Percentiles rank a stretch among this genome's conserved stretches.
Conservation (phyloP, 345 rosid genomes). For the Isatis tinctoria region DNA sequence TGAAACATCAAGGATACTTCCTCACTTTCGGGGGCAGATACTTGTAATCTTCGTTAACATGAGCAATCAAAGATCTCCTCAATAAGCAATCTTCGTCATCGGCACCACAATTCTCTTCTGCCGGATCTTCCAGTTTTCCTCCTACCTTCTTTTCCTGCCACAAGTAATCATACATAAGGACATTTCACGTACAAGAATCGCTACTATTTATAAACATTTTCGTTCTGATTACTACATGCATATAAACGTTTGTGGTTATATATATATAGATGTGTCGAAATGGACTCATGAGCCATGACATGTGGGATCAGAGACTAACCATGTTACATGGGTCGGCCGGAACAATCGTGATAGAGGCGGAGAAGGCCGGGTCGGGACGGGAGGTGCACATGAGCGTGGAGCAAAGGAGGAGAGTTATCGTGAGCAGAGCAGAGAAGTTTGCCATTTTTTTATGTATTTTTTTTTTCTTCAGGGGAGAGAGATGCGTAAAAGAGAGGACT, state of each 20-base stretch:
- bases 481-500: neutral
- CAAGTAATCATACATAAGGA: neutral
- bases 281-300: neutral
- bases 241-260: neutral
- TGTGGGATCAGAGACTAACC: slow-evolving; percentile 19
- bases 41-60: slow-evolving; percentile 57
- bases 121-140: slow-evolving; percentile 10
- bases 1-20: slow-evolving; percentile 16
- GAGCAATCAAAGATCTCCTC: slow-evolving; percentile 61
- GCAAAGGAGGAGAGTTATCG: slow-evolving; percentile 28
- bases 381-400: slow-evolving; percentile 25
- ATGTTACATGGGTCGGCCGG: slow-evolving; percentile 8
- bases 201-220: no score
- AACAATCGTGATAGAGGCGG: neutral
- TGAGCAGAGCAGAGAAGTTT: slow-evolving; percentile 18
- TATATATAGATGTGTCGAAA: neutral
- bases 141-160: slow-evolving; percentile 22
- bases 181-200: neutral
- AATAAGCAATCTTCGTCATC: slow-evolving; percentile 57
- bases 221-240: neutral
- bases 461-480: neutral
- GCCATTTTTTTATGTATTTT: no score
- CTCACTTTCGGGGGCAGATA: slow-evolving; percentile 34
- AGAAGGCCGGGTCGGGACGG: slow-evolving; percentile 14
- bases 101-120: slow-evolving; percentile 43